Evolutionary conservation across 1,284 basidiomycete species (phyloP).

Genomic region (Cutaneotrichosporon curvatum): DNA sequence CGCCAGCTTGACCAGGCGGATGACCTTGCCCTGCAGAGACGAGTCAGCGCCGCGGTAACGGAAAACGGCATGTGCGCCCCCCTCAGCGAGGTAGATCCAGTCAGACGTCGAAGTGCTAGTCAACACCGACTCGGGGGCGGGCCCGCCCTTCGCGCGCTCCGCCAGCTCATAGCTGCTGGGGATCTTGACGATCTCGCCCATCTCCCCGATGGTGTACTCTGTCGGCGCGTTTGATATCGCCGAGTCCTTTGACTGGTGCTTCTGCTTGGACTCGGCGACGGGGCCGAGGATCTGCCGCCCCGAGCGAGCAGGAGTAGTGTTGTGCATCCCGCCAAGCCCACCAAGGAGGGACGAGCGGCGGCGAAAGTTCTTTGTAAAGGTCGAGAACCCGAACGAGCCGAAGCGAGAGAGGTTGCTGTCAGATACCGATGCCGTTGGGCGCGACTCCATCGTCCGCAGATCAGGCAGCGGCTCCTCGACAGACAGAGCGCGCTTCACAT

Average conservation of each 20-base stretch:
- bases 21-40: conserved; percentile 57
- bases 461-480: conserved; percentile 7
- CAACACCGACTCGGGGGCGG: too few species aligned
- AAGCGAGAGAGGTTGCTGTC: conserved; percentile 18
- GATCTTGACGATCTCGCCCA: conserved; percentile 31
- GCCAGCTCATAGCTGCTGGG: background rate
- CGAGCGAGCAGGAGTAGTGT: background rate
- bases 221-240: conserved; percentile 22
- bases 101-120: conserved; percentile 47
- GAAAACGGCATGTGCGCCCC: conserved; percentile 81
- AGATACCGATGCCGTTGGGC: conserved; percentile 9
- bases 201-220: conserved; percentile 28
- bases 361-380: conserved; percentile 23
- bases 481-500: background rate
- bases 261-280: background rate
- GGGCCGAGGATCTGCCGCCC: background rate
- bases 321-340: background rate
- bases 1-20: conserved; percentile 48
- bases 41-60: conserved; percentile 59
- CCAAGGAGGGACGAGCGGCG: conserved; percentile 14
- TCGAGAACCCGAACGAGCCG: conserved; percentile 20
- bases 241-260: conserved; percentile 2
- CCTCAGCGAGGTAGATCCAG: conserved; percentile 81
- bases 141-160: background rate
- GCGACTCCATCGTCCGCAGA: conserved; percentile 4